Evolutionary conservation across 768 basidiomycete genomes (phyloP).

Genomic region (Coprinopsis sp.): DNA sequence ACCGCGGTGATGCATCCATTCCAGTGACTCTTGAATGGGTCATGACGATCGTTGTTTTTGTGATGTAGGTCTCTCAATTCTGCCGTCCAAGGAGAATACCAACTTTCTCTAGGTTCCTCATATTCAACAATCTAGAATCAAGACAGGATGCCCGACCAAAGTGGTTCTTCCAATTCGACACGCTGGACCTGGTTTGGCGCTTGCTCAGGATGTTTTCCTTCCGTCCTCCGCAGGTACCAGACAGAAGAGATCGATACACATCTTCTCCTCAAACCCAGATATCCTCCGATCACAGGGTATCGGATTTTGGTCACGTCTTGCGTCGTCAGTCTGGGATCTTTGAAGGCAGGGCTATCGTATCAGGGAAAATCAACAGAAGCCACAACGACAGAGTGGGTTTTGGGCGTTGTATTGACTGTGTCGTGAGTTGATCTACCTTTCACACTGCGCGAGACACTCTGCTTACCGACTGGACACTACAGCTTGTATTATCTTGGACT

Average conservation of each 20-base stretch:
- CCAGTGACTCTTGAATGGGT: constrained; percentile 1
- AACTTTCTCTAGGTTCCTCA: background rate
- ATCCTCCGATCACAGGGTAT: background rate
- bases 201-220: background rate
- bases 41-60: background rate
- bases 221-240: background rate
- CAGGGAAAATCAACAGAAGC: background rate
- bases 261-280: background rate
- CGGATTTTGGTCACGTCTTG: background rate
- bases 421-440: background rate
- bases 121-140: background rate
- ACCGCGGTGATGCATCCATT: background rate
- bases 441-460: background rate
- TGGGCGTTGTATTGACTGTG: background rate
- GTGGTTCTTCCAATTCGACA: background rate
- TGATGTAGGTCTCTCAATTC: background rate
- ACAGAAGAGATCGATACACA: background rate
- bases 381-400: background rate
- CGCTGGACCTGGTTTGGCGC: background rate
- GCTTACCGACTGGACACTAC: background rate
- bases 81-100: background rate
- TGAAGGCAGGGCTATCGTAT: background rate
- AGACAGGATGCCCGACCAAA: background rate
- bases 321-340: background rate
- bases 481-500: background rate